Evolutionary conservation across 73 alveolate species (phyloP), one percentile per base, ranked within the genome.

Genomic region (Uronychia binucleata): DNA sequence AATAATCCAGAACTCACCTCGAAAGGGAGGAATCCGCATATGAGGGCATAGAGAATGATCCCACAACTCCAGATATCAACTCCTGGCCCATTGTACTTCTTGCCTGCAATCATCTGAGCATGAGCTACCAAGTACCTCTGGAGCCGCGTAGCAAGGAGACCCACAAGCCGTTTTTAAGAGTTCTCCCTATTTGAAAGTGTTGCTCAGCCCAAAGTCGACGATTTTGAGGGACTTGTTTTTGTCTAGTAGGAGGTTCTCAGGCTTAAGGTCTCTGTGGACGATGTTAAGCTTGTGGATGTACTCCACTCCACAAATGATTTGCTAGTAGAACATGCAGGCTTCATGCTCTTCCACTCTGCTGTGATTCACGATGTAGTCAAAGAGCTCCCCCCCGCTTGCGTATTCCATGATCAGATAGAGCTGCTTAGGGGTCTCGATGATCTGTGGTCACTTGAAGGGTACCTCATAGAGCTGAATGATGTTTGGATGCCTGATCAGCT

Each of bases 91-190:
- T 89, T 78, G 83, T 91, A 91, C 79, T 81, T 82, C 75, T 91
- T 88, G 26, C 96, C 96, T 77, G 93, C 93, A 0, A 91, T 91
- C 93, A 91, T 91, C 82, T 46, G 5, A 19, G 67, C 19, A 46
- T 46, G 19, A 19, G 67, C 5, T 11, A 46, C 19, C 19, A 19
- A 46, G 67, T 46, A 46, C 67, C 86, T 90, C 98, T 0, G 98
- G 98, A 1, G 98, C 98, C 0, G 98, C 98, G 84, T 93, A 95
- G 57, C 98, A 95, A 79, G 98, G 98, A 14, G 95, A 83, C 0
- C 98, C 98, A 84, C 98, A 95, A 19, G 98, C 97, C 34, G 98
- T 95, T 84, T 83, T 82, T 30, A 95, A 74, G 77, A 90, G 88
- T 33, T 89, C 95, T 80, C 93, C 95, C 57, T 89, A 57, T 88